phyloP scores from a whole-genome alignment of 306 rosid species.

The Arachis hypogaea region DNA sequence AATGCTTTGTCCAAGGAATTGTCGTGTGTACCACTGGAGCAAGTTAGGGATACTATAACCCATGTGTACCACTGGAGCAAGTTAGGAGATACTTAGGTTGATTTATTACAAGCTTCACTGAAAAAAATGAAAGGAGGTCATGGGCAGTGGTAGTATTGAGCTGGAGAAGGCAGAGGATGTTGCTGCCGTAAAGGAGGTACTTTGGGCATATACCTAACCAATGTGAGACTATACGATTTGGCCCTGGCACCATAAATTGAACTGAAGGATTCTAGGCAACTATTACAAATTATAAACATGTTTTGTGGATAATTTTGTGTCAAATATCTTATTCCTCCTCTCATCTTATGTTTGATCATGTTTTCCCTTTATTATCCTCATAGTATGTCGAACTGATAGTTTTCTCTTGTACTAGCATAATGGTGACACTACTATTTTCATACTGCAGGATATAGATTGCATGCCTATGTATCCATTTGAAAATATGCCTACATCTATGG shows the following conservation, averaged over 20 bases:
- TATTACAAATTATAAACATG: slow-evolving; percentile 22
- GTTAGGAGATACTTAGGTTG: background rate
- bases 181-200: background rate
- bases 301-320: slow-evolving; percentile 29
- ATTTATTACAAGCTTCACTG: no score
- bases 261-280: slow-evolving; percentile 6
- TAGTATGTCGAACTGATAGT: slow-evolving; percentile 4
- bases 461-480: slow-evolving; percentile 86
- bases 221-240: no score
- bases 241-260: background rate
- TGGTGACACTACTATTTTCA: slow-evolving; percentile 30
- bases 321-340: slow-evolving; percentile 16
- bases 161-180: background rate
- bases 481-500: slow-evolving; percentile 70
- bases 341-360: slow-evolving; percentile 27
- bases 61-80: background rate
- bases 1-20: background rate
- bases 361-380: slow-evolving; percentile 18
- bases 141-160: no score
- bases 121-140: no score
- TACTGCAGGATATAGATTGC: slow-evolving; percentile 89
- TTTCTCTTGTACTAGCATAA: slow-evolving; percentile 33
- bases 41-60: background rate
- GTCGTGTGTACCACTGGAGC: background rate
- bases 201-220: no score